Base-by-base conservation (phyloP, 208 protist genomes). In the Leishmania turanica region DNA sequence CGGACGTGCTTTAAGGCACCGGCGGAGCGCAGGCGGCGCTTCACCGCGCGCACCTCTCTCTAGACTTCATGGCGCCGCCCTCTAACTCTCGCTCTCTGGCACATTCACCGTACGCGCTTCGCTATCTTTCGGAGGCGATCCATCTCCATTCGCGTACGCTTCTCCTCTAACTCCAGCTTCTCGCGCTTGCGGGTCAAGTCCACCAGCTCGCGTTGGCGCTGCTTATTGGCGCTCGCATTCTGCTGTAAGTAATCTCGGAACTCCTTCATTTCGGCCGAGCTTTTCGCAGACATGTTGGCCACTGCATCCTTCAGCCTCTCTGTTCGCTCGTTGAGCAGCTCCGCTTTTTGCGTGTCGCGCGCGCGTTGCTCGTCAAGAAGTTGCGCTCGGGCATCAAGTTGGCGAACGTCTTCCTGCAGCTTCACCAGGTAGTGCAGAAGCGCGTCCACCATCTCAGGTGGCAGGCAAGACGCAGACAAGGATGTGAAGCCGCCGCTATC, bases 51-150 rank as follows among this genome's bases (percentile, higher is more conserved):
- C 19, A 24, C 37, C 19, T n/a, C 66, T 31, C 19, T 9, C 24
- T 15, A 8, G 21, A 17, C 11, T 47, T 37, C 11, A 34, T 4
- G 15, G 17, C 17, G 31, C 3, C 21, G 11, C 42, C 6, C 5
- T 45, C 42, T 45, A 45, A 45, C 7, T n/a, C 42, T 40, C 40
- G 49, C 65, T 24, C 65, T 71, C 21, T 27, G 40, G 66, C 34
- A 49, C 21, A 17, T 24, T 82, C 75, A 92, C 53, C 84, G 80
- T 1, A 93, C 90, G 8, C 84, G 87, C 65, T 96, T 95, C 1
- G 89, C 56, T 65, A 96, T 94, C 79, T 95, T 95, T 27, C 83
- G 84, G 24, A 96, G 81, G 31, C 91, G 86, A 15, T 93, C 90
- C 17, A 82, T 78, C 69, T 96, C 93, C 88, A 95, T 93, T 40